Base-by-base conservation (phyloP, 2,329 filamentous ascomycete genomes). In the Ophiostoma pallidulum region DNA sequence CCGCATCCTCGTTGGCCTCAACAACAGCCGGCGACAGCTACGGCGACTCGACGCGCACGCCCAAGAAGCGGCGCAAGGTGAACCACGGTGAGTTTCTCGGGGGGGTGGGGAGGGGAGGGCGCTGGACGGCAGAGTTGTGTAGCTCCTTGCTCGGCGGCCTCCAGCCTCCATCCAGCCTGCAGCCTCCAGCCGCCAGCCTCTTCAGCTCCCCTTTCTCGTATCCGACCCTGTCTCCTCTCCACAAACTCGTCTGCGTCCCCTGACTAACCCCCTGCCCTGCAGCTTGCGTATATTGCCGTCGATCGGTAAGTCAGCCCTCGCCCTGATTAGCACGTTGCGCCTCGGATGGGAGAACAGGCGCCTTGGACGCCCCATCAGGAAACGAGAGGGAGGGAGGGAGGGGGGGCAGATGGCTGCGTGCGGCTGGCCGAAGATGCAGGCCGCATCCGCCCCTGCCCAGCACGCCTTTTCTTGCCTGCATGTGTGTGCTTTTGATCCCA, bases 271-370 rank as follows among this genome's bases (percentile, higher is more conserved):
- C n/a, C 32, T 16, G 28, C 64, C 64, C 63, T 72, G 67, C 71
- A 91, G 86, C 86, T 63, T 91, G 86, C 71, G 84, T 91, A 63
- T 91, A 91, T 70, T 91, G 86, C 70, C 83, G 86, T 67, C 80
- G 86, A 79, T 91, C 86, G 78, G 85, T 89, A 80, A 86, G 84
- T 82, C 22, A n/a, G 13, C 14, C 31, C 12, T 18, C 16, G 22
- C 16, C 3, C 16, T 26, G 19, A n/a, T 14, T 22, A 39, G 32
- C 45, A 29, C 18, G 7, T 36, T n/a, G 20, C 35, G 33, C 24
- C 32, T 35, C 31, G 32, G 14, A n/a, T n/a, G n/a, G n/a, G n/a
- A n/a, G n/a, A n/a, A n/a, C n/a, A n/a, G n/a, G n/a, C n/a, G n/a
- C n/a, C n/a, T 43, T 35, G 19, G 29, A 12, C n/a, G 13, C 19